phyloP scores from a whole-genome alignment of 129 eudicot genomes.

The Flaveria linearis region DNA sequence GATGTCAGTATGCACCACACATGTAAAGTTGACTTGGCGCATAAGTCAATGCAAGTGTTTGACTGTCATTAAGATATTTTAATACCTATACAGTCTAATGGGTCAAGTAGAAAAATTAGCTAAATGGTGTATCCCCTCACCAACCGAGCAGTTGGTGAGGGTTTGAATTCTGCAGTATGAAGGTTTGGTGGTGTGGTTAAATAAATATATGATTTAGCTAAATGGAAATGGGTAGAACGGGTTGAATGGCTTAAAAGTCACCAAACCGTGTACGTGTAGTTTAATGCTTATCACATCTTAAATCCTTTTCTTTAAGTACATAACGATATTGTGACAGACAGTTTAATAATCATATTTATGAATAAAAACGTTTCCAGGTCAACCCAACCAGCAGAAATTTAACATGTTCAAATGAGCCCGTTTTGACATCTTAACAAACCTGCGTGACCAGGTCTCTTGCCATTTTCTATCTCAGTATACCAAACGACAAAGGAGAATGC shows the following conservation, averaged over 20 bases:
- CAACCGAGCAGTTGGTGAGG: too few relatives aligned
- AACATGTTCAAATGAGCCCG: background rate
- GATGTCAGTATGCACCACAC: constrained; percentile 2
- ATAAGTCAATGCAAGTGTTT: background rate
- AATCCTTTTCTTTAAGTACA: background rate
- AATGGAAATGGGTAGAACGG: background rate
- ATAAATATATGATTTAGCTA: background rate
- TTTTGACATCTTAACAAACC: background rate
- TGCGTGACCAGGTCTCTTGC: background rate
- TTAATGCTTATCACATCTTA: background rate
- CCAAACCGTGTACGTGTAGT: background rate
- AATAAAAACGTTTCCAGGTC: background rate
- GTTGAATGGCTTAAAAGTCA: background rate
- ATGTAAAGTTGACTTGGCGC: background rate
- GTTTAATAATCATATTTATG: background rate
- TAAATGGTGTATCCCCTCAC: too few relatives aligned
- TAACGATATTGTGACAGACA: background rate
- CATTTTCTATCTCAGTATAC: background rate
- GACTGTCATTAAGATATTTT: background rate
- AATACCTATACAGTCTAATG: background rate
- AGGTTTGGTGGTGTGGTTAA: background rate
- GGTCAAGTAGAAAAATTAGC: too few relatives aligned
- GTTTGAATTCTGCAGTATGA: too few relatives aligned
- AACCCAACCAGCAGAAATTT: background rate
- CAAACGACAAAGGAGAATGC: background rate